Evolutionary conservation across 257 asterid genomes (phyloP).

Genomic region (Eucommia ulmoides): DNA sequence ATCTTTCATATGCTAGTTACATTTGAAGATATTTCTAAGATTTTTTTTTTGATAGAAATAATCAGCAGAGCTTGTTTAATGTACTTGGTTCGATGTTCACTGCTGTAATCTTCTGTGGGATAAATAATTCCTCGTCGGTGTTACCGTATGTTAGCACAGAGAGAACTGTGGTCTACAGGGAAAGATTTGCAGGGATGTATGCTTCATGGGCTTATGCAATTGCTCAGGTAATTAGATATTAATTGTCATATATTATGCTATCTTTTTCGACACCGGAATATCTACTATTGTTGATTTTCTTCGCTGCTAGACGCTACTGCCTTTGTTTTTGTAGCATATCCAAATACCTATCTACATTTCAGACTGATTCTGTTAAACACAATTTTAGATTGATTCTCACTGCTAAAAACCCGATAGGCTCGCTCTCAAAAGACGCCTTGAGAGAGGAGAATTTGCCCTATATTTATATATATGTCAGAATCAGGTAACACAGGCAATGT

Average conservation of each 20-base stretch:
- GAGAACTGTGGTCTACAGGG: slow-evolving; percentile 34
- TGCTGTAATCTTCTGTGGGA: slow-evolving; percentile 30
- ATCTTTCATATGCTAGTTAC: too few relatives aligned
- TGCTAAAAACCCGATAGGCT: too few relatives aligned
- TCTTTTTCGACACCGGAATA: neutral
- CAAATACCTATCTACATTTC: neutral
- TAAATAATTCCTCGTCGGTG: slow-evolving; percentile 28
- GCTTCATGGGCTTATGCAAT: slow-evolving; percentile 35
- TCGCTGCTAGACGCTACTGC: neutral
- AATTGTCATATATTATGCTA: neutral
- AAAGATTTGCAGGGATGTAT: slow-evolving; percentile 40
- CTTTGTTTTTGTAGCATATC: neutral
- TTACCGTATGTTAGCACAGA: slow-evolving; percentile 32
- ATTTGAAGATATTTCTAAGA: too few relatives aligned
- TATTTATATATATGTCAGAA: too few relatives aligned
- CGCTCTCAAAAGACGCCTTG: too few relatives aligned
- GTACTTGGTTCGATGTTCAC: slow-evolving; percentile 29
- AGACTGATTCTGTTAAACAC: too few relatives aligned
- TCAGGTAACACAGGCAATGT: too few relatives aligned
- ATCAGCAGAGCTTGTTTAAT: slow-evolving; percentile 37
- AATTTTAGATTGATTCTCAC: too few relatives aligned
- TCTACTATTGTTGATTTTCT: neutral
- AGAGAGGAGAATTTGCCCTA: too few relatives aligned
- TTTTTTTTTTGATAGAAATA: slow-evolving; percentile 17
- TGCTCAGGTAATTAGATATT: slow-evolving; percentile 26